Evolutionary conservation across 352 stramenopile genomes (phyloP), one percentile per base, ranked within the genome.

Genomic region (Elongisporangium prolatum): DNA sequence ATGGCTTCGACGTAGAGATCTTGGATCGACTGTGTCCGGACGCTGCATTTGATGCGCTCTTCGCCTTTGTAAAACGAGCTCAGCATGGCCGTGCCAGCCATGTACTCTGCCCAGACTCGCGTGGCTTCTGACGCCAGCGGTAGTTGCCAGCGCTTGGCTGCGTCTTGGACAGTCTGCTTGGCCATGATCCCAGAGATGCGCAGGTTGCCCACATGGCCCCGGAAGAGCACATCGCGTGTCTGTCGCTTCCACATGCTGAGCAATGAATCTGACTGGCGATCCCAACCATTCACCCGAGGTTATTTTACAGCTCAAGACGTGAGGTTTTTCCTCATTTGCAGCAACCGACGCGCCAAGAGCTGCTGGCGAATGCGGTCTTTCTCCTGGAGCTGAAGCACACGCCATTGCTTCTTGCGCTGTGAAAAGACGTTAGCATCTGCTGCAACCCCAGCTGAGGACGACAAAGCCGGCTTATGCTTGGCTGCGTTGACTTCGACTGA

Each of bases 61-160:
- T 95, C 82, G 57, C 82, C 80, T 60, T 95, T 95, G 63, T 83
- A 93, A 63, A 95, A 91, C 5, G 86, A 84, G 68, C 83, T 89
- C n/a, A 93, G 64, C 86, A 95, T 95, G 53, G 70, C 70, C 11
- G 80, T 89, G 49, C 84, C 86, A 6, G 72, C 81, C 86, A 95
- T 95, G 69, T 95, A 95, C 64, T 95, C 84, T n/a, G 69, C 81
- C 86, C 86, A 95, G 38, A 91, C 56, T 22, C 75, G 84, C 44
- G 74, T 84, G 10, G 79, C 59, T 49, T 76, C 61, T 1, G 73
- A 77, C 1, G 61, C 57, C 0, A 74, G 53, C 17, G 72, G 70
- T 14, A 87, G 59, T n/a, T 66, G 34, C 86, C 84, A 95, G 13
- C 82, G 64, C n/a, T 63, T 65, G 9, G 82, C 66, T 5, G 77